Percentiles rank a stretch among this genome's conserved stretches.
Conservation (phyloP, 2,329 filamentous ascomycete species). For the Domatiomyces catenatus region DNA sequence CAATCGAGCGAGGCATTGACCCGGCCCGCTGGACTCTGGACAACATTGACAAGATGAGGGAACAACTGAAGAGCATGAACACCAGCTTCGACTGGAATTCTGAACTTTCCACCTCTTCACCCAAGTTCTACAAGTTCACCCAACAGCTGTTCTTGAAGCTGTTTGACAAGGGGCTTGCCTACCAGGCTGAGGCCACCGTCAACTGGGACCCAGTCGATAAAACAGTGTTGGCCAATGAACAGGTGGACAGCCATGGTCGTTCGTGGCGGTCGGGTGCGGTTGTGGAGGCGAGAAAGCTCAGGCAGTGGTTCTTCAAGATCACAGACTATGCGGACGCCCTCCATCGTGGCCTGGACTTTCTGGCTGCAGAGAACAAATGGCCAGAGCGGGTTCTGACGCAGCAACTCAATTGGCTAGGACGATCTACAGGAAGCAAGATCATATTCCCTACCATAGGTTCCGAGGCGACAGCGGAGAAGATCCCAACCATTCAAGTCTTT, state of each 20-base stretch:
- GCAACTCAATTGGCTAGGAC: constrained; percentile 80
- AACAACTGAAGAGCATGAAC: constrained; percentile 64
- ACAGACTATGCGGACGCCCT: constrained; percentile 61
- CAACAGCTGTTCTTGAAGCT: constrained; percentile 72
- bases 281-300: constrained; percentile 78
- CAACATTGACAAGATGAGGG: constrained; percentile 76
- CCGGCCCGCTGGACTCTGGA: constrained; percentile 63
- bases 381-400: constrained; percentile 68
- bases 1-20: constrained; percentile 64
- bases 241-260: constrained; percentile 65
- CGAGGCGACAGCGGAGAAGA: constrained; percentile 16
- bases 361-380: constrained; percentile 53
- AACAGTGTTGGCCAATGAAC: constrained; percentile 82
- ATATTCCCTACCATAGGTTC: constrained; percentile 45
- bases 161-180: constrained; percentile 58
- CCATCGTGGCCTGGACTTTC: constrained; percentile 51
- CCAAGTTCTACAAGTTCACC: constrained; percentile 77
- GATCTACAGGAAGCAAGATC: constrained; percentile 56
- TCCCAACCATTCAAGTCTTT: constrained; percentile 39
- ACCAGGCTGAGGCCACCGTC: constrained; percentile 67
- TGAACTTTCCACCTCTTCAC: constrained; percentile 70
- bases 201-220: constrained; percentile 85
- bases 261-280: constrained; percentile 82
- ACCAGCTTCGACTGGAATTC: constrained; percentile 69
- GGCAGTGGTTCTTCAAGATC: constrained; percentile 83